Evolutionary conservation across 495 filamentous ascomycete species (phyloP), one percentile per base, ranked within the genome.

Genomic region (Penicillium silybi): DNA sequence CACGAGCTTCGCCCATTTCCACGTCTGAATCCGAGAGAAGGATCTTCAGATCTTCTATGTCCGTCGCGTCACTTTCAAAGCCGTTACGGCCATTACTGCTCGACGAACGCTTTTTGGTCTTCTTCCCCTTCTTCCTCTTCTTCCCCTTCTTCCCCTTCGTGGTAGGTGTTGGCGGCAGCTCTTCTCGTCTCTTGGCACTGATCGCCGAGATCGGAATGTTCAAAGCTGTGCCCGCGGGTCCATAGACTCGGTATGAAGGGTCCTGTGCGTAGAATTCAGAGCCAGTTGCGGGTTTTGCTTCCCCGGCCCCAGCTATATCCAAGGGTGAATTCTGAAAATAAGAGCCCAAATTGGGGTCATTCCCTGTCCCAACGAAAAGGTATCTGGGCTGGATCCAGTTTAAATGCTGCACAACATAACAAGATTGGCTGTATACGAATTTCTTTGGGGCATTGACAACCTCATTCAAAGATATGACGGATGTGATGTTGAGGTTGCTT

Each of bases 321-420:
- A 11, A 32, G 8, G 29, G n/a, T n/a, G n/a, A n/a, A 23, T 23
- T 3, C 22, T 23, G 22, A 2, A 23, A 2, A 23, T 23, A 2
- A 23, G 2, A 23, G 6, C 22, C 22, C 22, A 23, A 3, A 23
- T 23, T 23, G 6, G 3, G 22, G 22, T 6, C 22, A 23, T 23
- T 23, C 11, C 11, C 11, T 8, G 13, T 13, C 29, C 51, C 43
- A 2, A 95, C 83, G 56, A 96, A 91, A 3, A 97, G 74, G 67
- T 95, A 97, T 50, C 92, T 78, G 19, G 88, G 87, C 61, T 96
- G 92, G 52, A 95, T 92, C 92, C 92, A 97, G 55, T 95, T 86
- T 13, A 86, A 70, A 29, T 89, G 76, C 4, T 77, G 64, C 2
- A 97, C 85, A 15, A 96, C 92, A 27, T 87, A 83, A 64, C 85